These are phyloP conservation scores for Pseudopithomyces maydicus DNA, from an alignment of 2,329 filamentous ascomycete genomes.

Conservation along the genomic window DNA sequence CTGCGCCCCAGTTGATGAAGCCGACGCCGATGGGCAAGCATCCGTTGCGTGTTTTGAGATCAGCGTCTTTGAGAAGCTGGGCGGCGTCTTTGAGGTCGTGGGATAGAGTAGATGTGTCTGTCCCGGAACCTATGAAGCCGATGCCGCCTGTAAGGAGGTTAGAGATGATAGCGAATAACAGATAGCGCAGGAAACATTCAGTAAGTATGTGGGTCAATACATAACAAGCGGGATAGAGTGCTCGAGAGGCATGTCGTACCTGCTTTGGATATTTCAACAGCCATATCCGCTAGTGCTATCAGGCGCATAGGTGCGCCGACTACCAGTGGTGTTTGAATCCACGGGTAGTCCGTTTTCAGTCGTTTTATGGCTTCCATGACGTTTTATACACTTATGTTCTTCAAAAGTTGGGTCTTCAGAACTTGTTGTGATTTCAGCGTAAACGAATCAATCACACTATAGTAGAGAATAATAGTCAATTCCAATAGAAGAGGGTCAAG, in stretches of 20 bases:
- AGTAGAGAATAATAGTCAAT: too few species aligned
- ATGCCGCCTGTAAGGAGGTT: constrained; percentile 45
- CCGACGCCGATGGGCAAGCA: constrained; percentile 63
- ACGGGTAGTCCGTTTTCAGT: constrained; percentile 58
- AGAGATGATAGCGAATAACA: too few species aligned
- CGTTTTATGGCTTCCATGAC: constrained; percentile 16
- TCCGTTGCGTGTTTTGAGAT: constrained; percentile 8
- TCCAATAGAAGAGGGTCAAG: too few species aligned
- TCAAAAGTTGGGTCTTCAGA: too few species aligned
- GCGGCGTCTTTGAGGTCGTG: constrained; percentile 34
- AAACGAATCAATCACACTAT: too few species aligned
- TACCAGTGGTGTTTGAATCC: constrained; percentile 63
- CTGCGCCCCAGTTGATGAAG: constrained; percentile 62
- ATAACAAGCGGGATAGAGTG: background rate
- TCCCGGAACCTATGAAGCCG: constrained; percentile 53
- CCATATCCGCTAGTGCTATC: constrained; percentile 61
- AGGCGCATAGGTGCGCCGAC: constrained; percentile 71
- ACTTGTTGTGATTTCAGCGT: background rate
- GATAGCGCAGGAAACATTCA: too few species aligned
- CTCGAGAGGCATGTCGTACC: constrained; percentile 35
- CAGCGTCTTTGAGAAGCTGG: constrained; percentile 18
- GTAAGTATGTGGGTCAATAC: too few species aligned
- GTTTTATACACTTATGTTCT: background rate
- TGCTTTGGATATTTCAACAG: constrained; percentile 63
- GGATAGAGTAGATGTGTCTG: constrained; percentile 43